These are phyloP conservation scores for Plasmodium cynomolgi DNA, from an alignment of 169 alveolate species.

Conservation along the genomic window DNA sequence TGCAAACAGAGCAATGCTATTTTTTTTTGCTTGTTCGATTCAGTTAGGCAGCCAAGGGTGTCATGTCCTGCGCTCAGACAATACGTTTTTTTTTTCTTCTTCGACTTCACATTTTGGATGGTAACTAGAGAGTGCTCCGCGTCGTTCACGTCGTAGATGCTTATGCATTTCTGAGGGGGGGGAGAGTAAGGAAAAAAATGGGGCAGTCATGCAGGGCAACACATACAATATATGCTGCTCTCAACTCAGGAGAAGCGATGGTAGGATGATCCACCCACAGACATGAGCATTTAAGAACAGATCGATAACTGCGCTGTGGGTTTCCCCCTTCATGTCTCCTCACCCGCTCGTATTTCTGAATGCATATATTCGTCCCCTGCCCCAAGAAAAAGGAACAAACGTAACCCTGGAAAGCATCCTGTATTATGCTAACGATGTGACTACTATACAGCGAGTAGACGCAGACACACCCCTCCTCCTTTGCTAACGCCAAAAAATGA, in stretches of 20 bases:
- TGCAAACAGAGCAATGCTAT: conserved; percentile 17
- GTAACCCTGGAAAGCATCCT: conserved; percentile 23
- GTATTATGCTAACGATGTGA: neutral
- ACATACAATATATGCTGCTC: neutral
- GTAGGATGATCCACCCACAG: neutral
- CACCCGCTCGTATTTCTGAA: conserved; percentile 40
- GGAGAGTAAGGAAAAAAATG: neutral
- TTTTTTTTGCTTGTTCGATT: conserved; percentile 6
- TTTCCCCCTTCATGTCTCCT: neutral
- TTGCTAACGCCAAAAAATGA: conserved; percentile 32
- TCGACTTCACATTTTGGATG: conserved; percentile 25
- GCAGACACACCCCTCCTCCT: conserved; percentile 22
- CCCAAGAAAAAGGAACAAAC: conserved; percentile 9
- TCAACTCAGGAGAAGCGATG: neutral
- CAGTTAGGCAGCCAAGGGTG: conserved; percentile 24
- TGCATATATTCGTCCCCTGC: conserved; percentile 1
- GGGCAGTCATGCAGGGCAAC: neutral
- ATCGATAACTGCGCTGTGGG: neutral
- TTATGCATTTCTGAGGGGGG: conserved; percentile 14
- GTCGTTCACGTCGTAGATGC: conserved; percentile 20
- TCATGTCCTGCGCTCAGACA: conserved; percentile 4
- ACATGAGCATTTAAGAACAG: neutral
- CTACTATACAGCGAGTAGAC: conserved; percentile 24
- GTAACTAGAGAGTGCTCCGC: conserved; percentile 8
- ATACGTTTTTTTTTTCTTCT: conserved; percentile 18